Base-by-base conservation (phyloP, 208 protist species). In the Leishmania tropica region DNA sequence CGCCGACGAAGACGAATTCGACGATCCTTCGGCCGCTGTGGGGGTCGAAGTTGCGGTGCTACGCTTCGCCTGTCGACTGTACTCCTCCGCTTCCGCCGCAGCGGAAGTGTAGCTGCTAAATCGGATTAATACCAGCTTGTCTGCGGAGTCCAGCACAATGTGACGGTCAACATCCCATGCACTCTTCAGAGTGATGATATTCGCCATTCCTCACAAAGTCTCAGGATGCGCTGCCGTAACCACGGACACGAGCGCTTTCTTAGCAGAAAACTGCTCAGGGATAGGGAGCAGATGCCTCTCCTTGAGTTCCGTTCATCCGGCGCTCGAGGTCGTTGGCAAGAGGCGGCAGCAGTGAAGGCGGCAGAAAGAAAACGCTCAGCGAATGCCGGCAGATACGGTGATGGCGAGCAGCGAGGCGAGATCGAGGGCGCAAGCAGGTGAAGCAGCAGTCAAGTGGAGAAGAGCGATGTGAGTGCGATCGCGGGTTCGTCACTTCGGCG, bases 101-200 rank as follows among this genome's bases (percentile, higher is more conserved):
- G 54, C 53, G 47, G 83, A 86, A 8, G 83, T 86, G 83, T 88
- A 94, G 54, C 88, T 87, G 83, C 94, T 97, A 80, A 97, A 96
- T 54, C 94, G 94, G 1, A 97, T 64, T 2, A 93, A 65, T 40
- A 97, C 90, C 6, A 97, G 83, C 82, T 94, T 97, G 24, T 97
- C 94, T 17, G 87, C 88, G 42, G 88, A 92, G 78, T 95, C 92
- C 31, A 97, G 89, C 0, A 97, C 94, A 75, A 97, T 97, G 75
- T 88, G 90, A 3, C 94, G 91, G 77, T 97, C 94, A 42, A 97
- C 94, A 65, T 97, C 94, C 92, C 94, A 97, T 17, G 94, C 92
- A n/a, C 82, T 92, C 70, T 87, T 80, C 72, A 97, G 62, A 37
- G 84, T 88, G 62, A 79, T n/a, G 48, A 95, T 71, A 42, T 87